phyloP scores from a whole-genome alignment of 495 filamentous ascomycete genomes.

The Penicillium turbatum region DNA sequence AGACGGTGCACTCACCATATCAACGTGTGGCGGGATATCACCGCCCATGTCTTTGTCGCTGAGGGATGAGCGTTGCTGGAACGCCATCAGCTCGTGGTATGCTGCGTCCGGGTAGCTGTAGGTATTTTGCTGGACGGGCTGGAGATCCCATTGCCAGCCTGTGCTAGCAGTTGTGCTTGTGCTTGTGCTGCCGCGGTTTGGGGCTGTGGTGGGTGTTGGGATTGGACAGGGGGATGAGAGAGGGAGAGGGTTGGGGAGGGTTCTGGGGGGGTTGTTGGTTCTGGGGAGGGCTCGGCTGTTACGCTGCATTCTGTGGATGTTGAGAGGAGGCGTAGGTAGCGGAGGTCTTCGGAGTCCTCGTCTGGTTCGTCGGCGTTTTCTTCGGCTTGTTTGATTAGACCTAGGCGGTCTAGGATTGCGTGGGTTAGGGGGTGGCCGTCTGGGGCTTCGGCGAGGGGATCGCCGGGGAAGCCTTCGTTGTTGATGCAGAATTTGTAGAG shows the following conservation, averaged over 20 bases:
- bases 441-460: conserved; percentile 38
- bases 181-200: conserved; percentile 10
- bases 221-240: conserved; percentile 15
- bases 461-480: conserved; percentile 46
- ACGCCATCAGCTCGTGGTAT: conserved; percentile 23
- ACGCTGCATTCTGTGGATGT: conserved; percentile 41
- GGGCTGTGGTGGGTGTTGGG: conserved; percentile 15
- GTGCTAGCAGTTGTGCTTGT: neutral
- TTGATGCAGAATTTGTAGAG: conserved; percentile 44
- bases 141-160: conserved; percentile 37
- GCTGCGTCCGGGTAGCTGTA: conserved; percentile 23
- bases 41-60: conserved; percentile 13
- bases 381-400: conserved; percentile 48
- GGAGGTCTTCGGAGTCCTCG: conserved; percentile 38
- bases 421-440: conserved; percentile 45
- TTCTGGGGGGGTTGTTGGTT: conserved; percentile 38
- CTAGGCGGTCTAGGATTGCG: conserved; percentile 44
- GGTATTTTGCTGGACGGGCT: conserved; percentile 21
- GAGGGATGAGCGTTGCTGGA: conserved; percentile 19
- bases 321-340: conserved; percentile 37
- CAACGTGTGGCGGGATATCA: conserved; percentile 23
- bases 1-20: conserved; percentile 10
- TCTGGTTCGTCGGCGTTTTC: conserved; percentile 37
- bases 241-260: conserved; percentile 22
- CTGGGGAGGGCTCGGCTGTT: conserved; percentile 41